Conservation (phyloP, 1,139 yeast genomes). For the Blastobotrys malaysiensis region DNA sequence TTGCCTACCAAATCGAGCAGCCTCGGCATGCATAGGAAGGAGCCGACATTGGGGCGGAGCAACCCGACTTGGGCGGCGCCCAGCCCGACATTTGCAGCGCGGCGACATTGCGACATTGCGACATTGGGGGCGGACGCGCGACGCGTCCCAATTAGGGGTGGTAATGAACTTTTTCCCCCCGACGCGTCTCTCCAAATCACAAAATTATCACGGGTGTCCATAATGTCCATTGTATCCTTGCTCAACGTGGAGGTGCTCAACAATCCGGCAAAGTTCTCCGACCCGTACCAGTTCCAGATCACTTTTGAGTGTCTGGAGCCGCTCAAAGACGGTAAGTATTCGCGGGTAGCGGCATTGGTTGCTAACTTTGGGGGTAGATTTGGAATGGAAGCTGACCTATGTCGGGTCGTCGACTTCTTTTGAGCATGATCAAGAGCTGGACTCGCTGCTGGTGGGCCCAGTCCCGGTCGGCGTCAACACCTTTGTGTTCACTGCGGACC, state of each 20-base stretch:
- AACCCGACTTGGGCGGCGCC: too few species aligned
- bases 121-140: not conserved
- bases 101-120: not conserved
- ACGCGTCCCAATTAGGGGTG: not conserved
- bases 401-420: conserved; percentile 91
- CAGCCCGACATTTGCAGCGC: too few species aligned
- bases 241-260: conserved; percentile 87
- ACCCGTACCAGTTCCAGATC: conserved; percentile 92
- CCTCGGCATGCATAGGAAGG: not conserved
- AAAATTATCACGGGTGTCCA: too few species aligned
- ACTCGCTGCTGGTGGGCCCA: conserved; percentile 92
- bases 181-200: not conserved
- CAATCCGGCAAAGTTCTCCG: conserved; percentile 92
- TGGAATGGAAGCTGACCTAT: conserved; percentile 95
- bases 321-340: conserved; percentile 58
- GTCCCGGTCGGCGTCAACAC: conserved; percentile 96
- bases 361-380: conserved; percentile 41
- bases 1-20: not conserved
- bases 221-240: conserved; percentile 95
- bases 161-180: not conserved
- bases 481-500: conserved; percentile 89
- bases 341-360: conserved; percentile 39
- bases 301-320: conserved; percentile 96
- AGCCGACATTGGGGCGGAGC: too few species aligned
- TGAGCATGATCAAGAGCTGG: conserved; percentile 95